Evolutionary conservation across 176 grass and related monocot genomes (phyloP).

Genomic region (Carex kokanica): DNA sequence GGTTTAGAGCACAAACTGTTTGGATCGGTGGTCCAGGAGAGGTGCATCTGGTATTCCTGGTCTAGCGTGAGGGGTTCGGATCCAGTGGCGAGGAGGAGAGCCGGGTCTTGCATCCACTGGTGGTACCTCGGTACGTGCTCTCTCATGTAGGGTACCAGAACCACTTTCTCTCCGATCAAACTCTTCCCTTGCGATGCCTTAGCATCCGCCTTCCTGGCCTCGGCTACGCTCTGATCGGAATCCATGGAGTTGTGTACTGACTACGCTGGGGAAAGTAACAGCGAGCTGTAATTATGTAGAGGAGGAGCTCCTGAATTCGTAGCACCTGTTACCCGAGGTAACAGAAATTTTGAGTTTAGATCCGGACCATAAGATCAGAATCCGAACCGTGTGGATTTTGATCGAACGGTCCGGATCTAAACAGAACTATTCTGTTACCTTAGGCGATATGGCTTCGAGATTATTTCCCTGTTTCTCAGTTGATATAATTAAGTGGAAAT

Average conservation of each 20-base stretch:
- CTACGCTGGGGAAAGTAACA: background rate
- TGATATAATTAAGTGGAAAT: too few relatives aligned
- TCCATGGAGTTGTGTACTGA: background rate
- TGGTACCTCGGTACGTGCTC: slow-evolving; percentile 85
- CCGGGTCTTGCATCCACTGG: slow-evolving; percentile 77
- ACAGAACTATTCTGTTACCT: too few relatives aligned
- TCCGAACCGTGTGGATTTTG: too few relatives aligned
- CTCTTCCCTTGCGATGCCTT: slow-evolving; percentile 29
- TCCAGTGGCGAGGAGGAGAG: slow-evolving; percentile 72
- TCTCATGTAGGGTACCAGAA: slow-evolving; percentile 68
- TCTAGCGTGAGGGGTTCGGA: slow-evolving; percentile 70
- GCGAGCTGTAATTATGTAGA: background rate
- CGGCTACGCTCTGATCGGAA: background rate
- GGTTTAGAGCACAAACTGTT: slow-evolving; percentile 22
- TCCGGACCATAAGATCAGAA: too few relatives aligned
- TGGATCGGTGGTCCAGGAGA: slow-evolving; percentile 69
- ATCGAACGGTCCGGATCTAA: too few relatives aligned
- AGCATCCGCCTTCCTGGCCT: background rate
- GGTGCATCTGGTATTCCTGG: slow-evolving; percentile 73
- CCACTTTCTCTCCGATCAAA: slow-evolving; percentile 40
- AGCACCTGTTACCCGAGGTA: too few relatives aligned
- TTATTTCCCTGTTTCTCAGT: too few relatives aligned
- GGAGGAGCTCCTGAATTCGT: background rate
- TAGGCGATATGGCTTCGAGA: too few relatives aligned
- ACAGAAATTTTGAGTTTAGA: too few relatives aligned